Evolutionary conservation across 1,139 yeast genomes (phyloP), one percentile per base, ranked within the genome.

Genomic region (Hyphopichia fennica): DNA sequence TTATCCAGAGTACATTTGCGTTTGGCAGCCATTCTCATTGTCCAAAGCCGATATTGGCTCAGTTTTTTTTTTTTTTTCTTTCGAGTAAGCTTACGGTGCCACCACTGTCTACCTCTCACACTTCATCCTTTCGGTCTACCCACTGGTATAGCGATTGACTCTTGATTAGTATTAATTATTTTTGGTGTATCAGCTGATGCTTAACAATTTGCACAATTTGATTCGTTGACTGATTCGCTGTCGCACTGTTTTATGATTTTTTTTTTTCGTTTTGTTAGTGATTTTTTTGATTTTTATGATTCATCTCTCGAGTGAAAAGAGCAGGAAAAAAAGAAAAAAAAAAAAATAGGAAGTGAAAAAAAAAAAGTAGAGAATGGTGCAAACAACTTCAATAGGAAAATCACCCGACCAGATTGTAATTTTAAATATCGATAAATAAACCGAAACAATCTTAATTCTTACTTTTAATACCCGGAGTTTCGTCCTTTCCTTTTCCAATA

Each of bases 151-250:
- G n/a, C n/a, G n/a, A n/a, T n/a, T n/a, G n/a, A n/a, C n/a, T n/a
- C n/a, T n/a, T 7, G 23, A 22, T 22, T 9, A 22, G 23, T 22
- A n/a, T n/a, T n/a, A 5, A 27, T 8, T 27, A 13, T 27, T 6
- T 27, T 27, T 7, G 5, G 34, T 31, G 22, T 13, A 20, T 16
- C 25, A 19, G 9, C 25, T 33, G 35, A 33, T 20, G 35, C 23
- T 33, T 33, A 33, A 20, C 35, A 33, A 33, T 33, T 20, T 17
- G 16, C n/a, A 9, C 27, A 17, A 33, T 33, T 20, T 33, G 35
- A 33, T 33, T 33, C 16, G 35, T 20, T 20, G 27, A 17, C 17
- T 5, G 28, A 4, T 3, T 25, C 11, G 11, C 9, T 25, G n/a
- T 20, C 35, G 35, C 23, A 7, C 27, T 14, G 4, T 14, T 14